phyloP scores from a whole-genome alignment of 75 land plant species.

The Ceratopteris richardii region DNA sequence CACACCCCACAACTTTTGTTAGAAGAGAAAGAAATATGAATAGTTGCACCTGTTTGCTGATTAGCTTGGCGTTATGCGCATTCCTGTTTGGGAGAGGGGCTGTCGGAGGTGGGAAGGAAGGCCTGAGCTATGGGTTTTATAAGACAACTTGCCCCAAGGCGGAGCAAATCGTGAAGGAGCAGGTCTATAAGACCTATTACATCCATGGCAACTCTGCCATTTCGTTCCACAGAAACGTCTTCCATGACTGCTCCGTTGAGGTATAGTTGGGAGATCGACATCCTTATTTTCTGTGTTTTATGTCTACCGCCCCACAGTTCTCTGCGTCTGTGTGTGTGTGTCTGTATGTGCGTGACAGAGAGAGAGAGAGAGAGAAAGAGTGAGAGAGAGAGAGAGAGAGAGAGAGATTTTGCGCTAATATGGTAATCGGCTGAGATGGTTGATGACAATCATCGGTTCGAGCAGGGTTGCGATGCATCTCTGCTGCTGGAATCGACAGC shows the following conservation, averaged over 20 bases:
- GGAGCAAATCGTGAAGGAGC: slow-evolving; percentile 61
- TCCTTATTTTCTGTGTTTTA: too few relatives aligned
- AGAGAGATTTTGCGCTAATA: not conserved
- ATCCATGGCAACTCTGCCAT: slow-evolving; percentile 85
- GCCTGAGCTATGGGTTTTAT: slow-evolving; percentile 63
- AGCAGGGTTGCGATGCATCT: slow-evolving; percentile 76
- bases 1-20: too few relatives aligned
- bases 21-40: too few relatives aligned
- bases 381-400: too few relatives aligned
- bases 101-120: too few relatives aligned
- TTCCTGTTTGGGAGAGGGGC: too few relatives aligned
- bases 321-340: too few relatives aligned
- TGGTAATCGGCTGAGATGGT: not conserved
- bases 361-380: too few relatives aligned
- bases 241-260: slow-evolving; percentile 83
- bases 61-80: too few relatives aligned
- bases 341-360: too few relatives aligned
- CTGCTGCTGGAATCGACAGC: slow-evolving; percentile 65
- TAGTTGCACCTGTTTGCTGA: too few relatives aligned
- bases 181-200: slow-evolving; percentile 65
- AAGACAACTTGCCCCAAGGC: slow-evolving; percentile 67
- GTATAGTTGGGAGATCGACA: slow-evolving; percentile 1
- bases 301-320: too few relatives aligned
- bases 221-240: slow-evolving; percentile 78
- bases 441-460: not conserved